Conservation (phyloP, 257 asterid species). For the Echites panduratus region DNA sequence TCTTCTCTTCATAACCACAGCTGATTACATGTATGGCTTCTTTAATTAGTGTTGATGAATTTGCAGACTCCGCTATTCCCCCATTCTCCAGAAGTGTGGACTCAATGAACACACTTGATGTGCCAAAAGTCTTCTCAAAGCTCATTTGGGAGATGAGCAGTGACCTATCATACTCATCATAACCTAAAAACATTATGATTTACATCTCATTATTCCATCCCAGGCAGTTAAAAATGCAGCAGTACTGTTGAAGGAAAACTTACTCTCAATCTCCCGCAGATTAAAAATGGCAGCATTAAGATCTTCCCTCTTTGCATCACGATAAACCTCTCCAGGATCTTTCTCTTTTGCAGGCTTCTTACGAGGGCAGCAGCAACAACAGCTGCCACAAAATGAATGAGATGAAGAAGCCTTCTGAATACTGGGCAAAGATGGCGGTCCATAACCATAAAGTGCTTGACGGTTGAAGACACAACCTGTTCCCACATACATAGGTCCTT, state of each 20-base stretch:
- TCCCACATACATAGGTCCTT: slow-evolving; percentile 97
- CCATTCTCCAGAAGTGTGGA: slow-evolving; percentile 94
- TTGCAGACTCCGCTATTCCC: slow-evolving; percentile 69
- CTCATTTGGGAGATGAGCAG: slow-evolving; percentile 90
- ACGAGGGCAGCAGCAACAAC: slow-evolving; percentile 71
- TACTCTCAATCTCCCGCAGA: slow-evolving; percentile 90
- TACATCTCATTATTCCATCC: slow-evolving; percentile 8
- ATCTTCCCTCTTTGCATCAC: slow-evolving; percentile 91
- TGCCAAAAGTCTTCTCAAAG: slow-evolving; percentile 93
- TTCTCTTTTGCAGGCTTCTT: slow-evolving; percentile 76
- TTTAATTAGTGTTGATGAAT: slow-evolving; percentile 71
- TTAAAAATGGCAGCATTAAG: slow-evolving; percentile 91
- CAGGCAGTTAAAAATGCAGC: background rate
- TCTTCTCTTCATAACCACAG: slow-evolving; percentile 95
- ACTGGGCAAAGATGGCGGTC: slow-evolving; percentile 61
- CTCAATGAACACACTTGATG: slow-evolving; percentile 82
- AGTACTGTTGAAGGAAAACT: slow-evolving; percentile 18
- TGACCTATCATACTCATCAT: slow-evolving; percentile 90
- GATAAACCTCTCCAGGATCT: slow-evolving; percentile 64
- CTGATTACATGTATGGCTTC: slow-evolving; percentile 97
- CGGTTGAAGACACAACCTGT: slow-evolving; percentile 90
- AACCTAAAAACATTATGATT: slow-evolving; percentile 37
- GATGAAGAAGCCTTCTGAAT: slow-evolving; percentile 58
- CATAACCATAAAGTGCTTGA: slow-evolving; percentile 96
- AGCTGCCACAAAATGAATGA: slow-evolving; percentile 53